These are phyloP conservation scores for Cymodocea nodosa DNA, from an alignment of 116 monocot species.

Conservation along the genomic window DNA sequence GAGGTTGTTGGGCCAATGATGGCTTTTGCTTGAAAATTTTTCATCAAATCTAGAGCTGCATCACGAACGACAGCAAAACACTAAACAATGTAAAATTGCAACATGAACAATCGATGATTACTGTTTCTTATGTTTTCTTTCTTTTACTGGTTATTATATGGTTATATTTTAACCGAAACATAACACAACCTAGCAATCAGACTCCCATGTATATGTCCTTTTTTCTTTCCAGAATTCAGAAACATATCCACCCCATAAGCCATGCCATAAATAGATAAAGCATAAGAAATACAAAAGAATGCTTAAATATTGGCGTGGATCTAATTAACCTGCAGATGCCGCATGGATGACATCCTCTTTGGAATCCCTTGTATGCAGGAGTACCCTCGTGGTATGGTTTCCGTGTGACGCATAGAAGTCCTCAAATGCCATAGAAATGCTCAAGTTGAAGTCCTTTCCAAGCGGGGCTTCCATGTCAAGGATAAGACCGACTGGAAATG, in stretches of 20 bases:
- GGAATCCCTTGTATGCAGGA: constrained; percentile 10
- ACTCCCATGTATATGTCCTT: no score
- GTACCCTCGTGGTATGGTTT: constrained; percentile 13
- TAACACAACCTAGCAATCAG: no score
- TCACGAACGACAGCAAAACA: background rate
- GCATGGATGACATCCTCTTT: constrained; percentile 24
- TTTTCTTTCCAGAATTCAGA: no score
- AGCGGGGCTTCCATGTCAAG: constrained; percentile 5
- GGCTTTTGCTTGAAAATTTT: constrained; percentile 26
- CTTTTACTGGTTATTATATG: no score
- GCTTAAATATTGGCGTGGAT: no score
- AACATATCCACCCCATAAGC: no score
- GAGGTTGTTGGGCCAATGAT: constrained; percentile 45
- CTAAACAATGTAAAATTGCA: background rate
- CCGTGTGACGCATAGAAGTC: constrained; percentile 18
- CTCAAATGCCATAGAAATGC: constrained; percentile 22
- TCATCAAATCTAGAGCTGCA: constrained; percentile 39
- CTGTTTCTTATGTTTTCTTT: no score
- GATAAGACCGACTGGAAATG: constrained; percentile 8
- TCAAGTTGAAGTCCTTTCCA: constrained; percentile 7
- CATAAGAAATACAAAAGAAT: no score
- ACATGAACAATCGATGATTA: no score
- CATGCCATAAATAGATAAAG: no score
- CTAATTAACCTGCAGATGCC: constrained; percentile 36
- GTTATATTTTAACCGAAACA: no score